These are phyloP conservation scores for Knoxdaviesia proteae DNA, from an alignment of 2,329 filamentous ascomycete species.

Conservation along the genomic window DNA sequence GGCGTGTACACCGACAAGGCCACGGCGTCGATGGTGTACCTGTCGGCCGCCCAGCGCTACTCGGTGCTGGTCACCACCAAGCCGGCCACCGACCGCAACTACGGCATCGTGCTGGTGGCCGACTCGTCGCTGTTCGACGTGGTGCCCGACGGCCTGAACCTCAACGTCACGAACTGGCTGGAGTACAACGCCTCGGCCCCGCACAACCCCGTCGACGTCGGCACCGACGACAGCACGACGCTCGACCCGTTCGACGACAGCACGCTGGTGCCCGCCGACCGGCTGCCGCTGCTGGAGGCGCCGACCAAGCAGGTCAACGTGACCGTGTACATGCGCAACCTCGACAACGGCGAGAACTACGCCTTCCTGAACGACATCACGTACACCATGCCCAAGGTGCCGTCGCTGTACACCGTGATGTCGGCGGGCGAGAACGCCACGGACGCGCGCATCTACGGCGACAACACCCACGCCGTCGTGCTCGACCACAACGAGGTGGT, in stretches of 20 bases:
- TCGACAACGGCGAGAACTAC: conserved; percentile 37
- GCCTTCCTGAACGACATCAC: conserved; percentile 61
- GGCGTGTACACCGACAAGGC: conserved; percentile 25
- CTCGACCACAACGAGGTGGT: conserved; percentile 47
- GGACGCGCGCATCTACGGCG: conserved; percentile 42
- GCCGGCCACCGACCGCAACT: conserved; percentile 22
- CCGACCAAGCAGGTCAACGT: conserved; percentile 45
- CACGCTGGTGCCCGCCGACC: conserved; percentile 46
- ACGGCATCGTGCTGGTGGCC: conserved; percentile 15
- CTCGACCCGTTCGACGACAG: conserved; percentile 52
- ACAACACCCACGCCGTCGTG: conserved; percentile 44
- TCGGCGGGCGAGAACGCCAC: conserved; percentile 36
- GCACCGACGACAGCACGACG: conserved; percentile 15
- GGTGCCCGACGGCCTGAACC: conserved; percentile 31
- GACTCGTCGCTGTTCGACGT: conserved; percentile 7
- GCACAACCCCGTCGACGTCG: conserved; percentile 8
- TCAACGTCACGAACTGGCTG: conserved; percentile 17
- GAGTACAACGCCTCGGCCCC: conserved; percentile 11
- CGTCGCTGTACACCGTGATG: conserved; percentile 58
- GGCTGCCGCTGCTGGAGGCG: conserved; percentile 33
- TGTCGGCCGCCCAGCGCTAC: conserved; percentile 28
- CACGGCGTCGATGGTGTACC: conserved; percentile 21
- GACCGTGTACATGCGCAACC: conserved; percentile 39
- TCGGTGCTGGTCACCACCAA: conserved; percentile 25
- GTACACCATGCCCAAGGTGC: conserved; percentile 55